Evolutionary conservation across 768 basidiomycete genomes (phyloP), one percentile per base, ranked within the genome.

Genomic region (Podaxis pistillaris): DNA sequence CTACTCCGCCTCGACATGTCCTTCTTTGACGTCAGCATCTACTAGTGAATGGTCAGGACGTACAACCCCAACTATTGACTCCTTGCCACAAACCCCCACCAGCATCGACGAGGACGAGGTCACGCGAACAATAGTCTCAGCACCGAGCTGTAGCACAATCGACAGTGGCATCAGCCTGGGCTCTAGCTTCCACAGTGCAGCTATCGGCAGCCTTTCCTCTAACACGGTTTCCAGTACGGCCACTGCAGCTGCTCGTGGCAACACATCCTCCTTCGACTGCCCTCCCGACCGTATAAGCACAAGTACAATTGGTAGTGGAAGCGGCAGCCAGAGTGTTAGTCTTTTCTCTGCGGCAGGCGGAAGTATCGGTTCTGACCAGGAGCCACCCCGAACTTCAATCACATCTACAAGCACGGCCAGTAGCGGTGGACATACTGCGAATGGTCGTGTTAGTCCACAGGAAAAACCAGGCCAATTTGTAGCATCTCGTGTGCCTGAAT

Each of bases 21-120:
- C 67, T 50, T 66, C 68, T 13, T 62, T 67, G 13, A 64, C 62
- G 9, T 69, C 67, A 7, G 63, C 67, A 33, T 68, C 68, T 58
- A 56, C 63, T 15, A 68, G 60, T 36, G 67, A 69, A 12, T 70
- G 70, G 33, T 64, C 69, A 12, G 64, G 61, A 40, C 65, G 68
- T 40, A 58, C 67, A 50, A 68, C 69, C 19, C 69, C 70, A 13
- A 69, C 68, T 33, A 51, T 64, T 40, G 67, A 64, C 11, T 71
- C 70, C 30, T 62, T 63, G n/a, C 66, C 71, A 22, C 73, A 74
- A 63, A 79, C 77, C 24, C 77, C 77, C 15, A 76, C 74, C 38
- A 71, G 67, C 30, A 60, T 66, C 11, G 72, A 75, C 60, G 71
- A 70, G 26, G 65, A 47, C 15, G 60, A 62, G 22, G 30, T 28